These are phyloP conservation scores for Cryptosporidium felis DNA, from an alignment of 169 alveolate species.

Conservation along the genomic window DNA sequence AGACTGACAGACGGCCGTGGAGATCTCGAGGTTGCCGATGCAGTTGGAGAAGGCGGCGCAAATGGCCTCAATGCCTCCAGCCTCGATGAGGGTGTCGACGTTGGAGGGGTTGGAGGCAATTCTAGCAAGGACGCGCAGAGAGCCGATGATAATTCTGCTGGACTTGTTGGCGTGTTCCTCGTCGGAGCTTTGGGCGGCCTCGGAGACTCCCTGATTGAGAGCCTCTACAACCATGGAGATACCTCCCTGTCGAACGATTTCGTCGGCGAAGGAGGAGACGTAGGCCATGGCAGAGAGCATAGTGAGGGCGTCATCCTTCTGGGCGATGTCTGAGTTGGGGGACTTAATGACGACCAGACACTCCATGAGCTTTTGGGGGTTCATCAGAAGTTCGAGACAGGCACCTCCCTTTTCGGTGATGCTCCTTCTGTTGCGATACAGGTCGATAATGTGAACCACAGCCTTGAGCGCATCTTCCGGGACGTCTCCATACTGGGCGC, in stretches of 20 bases:
- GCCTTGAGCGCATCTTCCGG: constrained; percentile 68
- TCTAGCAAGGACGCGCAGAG: constrained; percentile 86
- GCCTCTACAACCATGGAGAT: constrained; percentile 86
- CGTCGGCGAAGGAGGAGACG: constrained; percentile 88
- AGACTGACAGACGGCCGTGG: constrained; percentile 86
- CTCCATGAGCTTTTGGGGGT: constrained; percentile 85
- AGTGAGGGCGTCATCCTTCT: constrained; percentile 87
- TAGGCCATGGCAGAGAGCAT: constrained; percentile 89
- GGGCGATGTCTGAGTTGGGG: constrained; percentile 83
- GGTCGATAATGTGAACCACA: constrained; percentile 63
- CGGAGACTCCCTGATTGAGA: constrained; percentile 83
- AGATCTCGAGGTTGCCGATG: constrained; percentile 80
- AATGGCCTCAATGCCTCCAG: constrained; percentile 88
- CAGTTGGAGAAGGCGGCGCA: constrained; percentile 86
- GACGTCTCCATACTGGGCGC: constrained; percentile 58
- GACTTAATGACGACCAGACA: constrained; percentile 85
- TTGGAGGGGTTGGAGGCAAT: constrained; percentile 85
- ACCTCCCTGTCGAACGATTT: constrained; percentile 89
- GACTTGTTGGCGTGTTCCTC: constrained; percentile 76
- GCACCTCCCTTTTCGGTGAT: constrained; percentile 86
- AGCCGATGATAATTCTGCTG: constrained; percentile 82
- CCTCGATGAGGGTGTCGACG: constrained; percentile 82
- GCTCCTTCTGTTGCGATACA: constrained; percentile 51
- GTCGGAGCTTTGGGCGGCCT: constrained; percentile 81
- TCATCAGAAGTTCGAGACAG: constrained; percentile 85